These are phyloP conservation scores for Suhomyces xylopsoci DNA, from an alignment of 805 yeast genomes.

Conservation along the genomic window DNA sequence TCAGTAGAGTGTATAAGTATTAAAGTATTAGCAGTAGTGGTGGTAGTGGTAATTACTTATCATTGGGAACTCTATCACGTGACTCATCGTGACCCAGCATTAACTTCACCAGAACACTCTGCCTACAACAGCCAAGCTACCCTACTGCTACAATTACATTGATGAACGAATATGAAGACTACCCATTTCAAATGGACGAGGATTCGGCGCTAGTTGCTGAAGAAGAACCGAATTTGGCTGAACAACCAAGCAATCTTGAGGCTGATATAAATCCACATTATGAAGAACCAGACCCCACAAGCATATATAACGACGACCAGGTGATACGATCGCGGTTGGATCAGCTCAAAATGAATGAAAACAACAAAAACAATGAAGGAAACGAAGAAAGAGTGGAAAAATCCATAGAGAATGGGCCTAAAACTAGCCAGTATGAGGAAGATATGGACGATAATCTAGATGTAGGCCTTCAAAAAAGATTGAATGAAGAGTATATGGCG, in stretches of 20 bases:
- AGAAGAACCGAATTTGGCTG: too few species aligned
- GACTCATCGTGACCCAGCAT: not conserved
- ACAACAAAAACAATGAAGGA: too few species aligned
- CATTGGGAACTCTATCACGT: not conserved
- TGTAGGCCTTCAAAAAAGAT: conserved; percentile 17
- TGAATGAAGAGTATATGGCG: conserved; percentile 16
- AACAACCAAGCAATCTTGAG: not conserved
- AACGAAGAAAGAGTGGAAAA: not conserved
- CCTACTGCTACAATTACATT: not conserved
- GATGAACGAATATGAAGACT: conserved; percentile 20
- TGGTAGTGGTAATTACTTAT: too few species aligned
- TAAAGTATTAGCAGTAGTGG: too few species aligned
- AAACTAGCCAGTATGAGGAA: conserved; percentile 27
- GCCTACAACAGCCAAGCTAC: not conserved
- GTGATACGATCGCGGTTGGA: conserved; percentile 34
- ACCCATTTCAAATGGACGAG: conserved; percentile 47
- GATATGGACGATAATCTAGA: conserved; percentile 42
- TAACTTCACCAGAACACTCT: too few species aligned
- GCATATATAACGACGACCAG: conserved; percentile 14
- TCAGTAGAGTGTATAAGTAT: too few species aligned
- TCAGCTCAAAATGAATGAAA: conserved; percentile 22
- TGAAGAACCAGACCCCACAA: conserved; percentile 8
- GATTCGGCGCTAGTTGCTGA: conserved; percentile 15
- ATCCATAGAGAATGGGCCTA: conserved; percentile 25
- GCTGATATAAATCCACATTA: conserved; percentile 15